Conservation (phyloP, 169 alveolate genomes). For the Plasmodium adleri region DNA sequence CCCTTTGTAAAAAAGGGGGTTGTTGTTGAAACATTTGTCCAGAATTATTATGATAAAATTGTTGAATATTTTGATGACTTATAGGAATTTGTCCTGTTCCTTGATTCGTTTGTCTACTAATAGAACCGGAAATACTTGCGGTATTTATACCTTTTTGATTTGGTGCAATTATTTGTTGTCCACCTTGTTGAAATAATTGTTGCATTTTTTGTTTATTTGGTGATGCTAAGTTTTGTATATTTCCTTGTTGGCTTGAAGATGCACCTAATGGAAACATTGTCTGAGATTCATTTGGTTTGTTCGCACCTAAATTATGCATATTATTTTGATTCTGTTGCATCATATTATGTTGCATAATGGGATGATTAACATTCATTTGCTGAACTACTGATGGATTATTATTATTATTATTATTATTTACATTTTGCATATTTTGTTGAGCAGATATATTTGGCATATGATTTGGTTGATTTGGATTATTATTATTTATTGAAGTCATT, state of each 20-base stretch:
- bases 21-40: constrained; percentile 41
- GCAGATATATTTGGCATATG: neutral
- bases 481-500: neutral
- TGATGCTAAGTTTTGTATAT: constrained; percentile 13
- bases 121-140: constrained; percentile 29
- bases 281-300: constrained; percentile 20
- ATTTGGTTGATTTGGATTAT: neutral
- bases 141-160: constrained; percentile 25
- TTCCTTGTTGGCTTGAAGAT: constrained; percentile 23
- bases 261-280: constrained; percentile 17
- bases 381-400: neutral
- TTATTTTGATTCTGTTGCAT: constrained; percentile 10
- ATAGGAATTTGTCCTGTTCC: constrained; percentile 16
- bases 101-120: constrained; percentile 55
- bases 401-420: neutral
- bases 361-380: neutral
- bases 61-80: constrained; percentile 47
- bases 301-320: neutral
- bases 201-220: constrained; percentile 23
- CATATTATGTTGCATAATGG: constrained; percentile 22
- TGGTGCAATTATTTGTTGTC: constrained; percentile 35
- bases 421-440: constrained; percentile 27
- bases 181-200: constrained; percentile 23
- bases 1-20: constrained; percentile 24
- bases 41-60: constrained; percentile 25